Conservation (phyloP, 495 filamentous ascomycete species). For the Lophiostoma macrostomum region DNA sequence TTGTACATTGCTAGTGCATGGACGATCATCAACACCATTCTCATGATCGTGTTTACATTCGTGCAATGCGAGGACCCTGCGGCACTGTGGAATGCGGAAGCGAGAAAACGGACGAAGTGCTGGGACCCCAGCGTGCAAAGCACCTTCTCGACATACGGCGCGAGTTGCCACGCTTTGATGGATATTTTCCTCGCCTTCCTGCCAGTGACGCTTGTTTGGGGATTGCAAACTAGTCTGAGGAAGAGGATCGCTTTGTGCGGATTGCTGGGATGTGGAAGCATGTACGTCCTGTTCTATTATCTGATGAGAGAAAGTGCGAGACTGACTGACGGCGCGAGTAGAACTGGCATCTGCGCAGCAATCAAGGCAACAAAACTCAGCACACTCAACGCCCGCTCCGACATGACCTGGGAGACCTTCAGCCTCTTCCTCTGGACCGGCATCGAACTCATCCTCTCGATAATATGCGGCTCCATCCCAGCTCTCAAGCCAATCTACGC, state of each 20-base stretch:
- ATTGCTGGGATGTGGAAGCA: constrained; percentile 17
- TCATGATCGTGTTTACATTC: constrained; percentile 24
- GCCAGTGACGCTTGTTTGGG: constrained; percentile 17
- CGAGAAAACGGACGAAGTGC: constrained; percentile 12
- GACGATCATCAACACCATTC: constrained; percentile 15
- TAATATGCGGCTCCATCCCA: constrained; percentile 22
- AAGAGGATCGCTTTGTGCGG: constrained; percentile 15
- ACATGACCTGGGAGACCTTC: constrained; percentile 18
- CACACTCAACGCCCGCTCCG: constrained; percentile 4
- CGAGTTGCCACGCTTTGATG: constrained; percentile 1
- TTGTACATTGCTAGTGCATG: constrained; percentile 2
- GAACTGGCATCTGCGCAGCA: constrained; percentile 19
- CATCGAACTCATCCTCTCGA: constrained; percentile 25
- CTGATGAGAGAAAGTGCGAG: neutral
- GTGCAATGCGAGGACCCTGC: constrained; percentile 21
- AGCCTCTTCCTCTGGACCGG: constrained; percentile 22
- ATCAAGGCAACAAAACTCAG: constrained; percentile 13
- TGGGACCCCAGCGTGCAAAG: constrained; percentile 21
- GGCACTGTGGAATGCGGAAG: constrained; percentile 11
- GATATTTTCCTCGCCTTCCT: constrained; percentile 15
- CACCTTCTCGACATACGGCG: constrained; percentile 21
- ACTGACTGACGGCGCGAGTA: constrained; percentile 1
- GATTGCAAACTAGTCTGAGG: constrained; percentile 11
- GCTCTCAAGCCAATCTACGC: constrained; percentile 20
- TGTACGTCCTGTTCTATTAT: constrained; percentile 7